Conservation (phyloP, 1,284 basidiomycete species). For the Fistulinella staudtii region DNA sequence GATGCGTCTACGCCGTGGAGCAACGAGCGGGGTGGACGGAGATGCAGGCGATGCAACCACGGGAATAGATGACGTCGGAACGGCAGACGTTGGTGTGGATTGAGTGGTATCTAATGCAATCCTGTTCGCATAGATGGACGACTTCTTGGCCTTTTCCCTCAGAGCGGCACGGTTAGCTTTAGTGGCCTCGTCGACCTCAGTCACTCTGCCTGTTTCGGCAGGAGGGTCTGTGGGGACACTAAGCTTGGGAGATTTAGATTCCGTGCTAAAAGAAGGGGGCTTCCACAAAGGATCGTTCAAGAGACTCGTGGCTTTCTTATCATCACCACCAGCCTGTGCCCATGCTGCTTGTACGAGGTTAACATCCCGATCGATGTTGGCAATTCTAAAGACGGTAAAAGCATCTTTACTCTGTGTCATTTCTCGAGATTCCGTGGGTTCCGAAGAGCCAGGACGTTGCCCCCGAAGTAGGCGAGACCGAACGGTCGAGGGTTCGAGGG, state of each 20-base stretch:
- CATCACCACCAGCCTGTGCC: constrained; percentile 55
- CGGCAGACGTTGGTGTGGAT: constrained; percentile 16
- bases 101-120: constrained; percentile 43
- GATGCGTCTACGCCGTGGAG: constrained; percentile 45
- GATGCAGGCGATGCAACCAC: constrained; percentile 39
- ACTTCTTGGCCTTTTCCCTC: constrained; percentile 71
- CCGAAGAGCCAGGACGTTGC: constrained; percentile 30
- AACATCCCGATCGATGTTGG: constrained; percentile 49
- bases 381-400: constrained; percentile 58
- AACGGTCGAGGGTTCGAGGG: constrained; percentile 39
- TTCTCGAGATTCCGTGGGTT: constrained; percentile 28
- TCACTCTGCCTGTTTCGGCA: constrained; percentile 55
- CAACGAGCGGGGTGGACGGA: constrained; percentile 40
- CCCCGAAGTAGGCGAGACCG: constrained; percentile 52
- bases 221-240: constrained; percentile 27
- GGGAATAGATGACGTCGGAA: constrained; percentile 21
- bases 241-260: constrained; percentile 16
- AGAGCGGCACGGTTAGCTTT: constrained; percentile 58
- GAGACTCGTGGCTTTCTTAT: constrained; percentile 52
- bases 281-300: constrained; percentile 57
- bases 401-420: constrained; percentile 34
- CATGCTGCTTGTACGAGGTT: constrained; percentile 58
- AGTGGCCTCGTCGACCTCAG: constrained; percentile 64
- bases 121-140: constrained; percentile 71
- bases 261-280: constrained; percentile 25